Evolutionary conservation across 2,329 filamentous ascomycete genomes (phyloP).

Genomic region (Pyrenophora tritici-repentis): DNA sequence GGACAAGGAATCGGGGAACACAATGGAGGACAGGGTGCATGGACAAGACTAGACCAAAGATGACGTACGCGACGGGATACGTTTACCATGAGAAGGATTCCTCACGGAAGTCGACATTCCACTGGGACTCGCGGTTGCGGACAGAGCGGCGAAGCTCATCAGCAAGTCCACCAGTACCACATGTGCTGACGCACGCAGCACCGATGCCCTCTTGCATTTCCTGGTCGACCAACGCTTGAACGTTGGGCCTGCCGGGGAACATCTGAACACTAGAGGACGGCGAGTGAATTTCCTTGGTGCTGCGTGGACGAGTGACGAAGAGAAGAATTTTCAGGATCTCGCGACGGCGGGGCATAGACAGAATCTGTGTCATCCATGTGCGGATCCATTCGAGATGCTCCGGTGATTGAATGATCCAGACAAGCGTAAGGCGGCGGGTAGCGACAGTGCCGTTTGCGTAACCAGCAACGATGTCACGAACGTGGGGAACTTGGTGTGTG

Average conservation of each 20-base stretch:
- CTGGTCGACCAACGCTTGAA: conserved; percentile 76
- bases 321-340: conserved; percentile 85
- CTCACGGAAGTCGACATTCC: conserved; percentile 77
- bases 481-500: conserved; percentile 89
- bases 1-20: conserved; percentile 7
- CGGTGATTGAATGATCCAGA: conserved; percentile 91
- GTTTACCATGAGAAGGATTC: conserved; percentile 72
- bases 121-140: conserved; percentile 65
- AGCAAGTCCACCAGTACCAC: conserved; percentile 73
- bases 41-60: conserved; percentile 11
- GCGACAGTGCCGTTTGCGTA: conserved; percentile 74
- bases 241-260: conserved; percentile 86
- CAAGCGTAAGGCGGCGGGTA: conserved; percentile 77
- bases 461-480: conserved; percentile 66
- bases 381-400: conserved; percentile 93
- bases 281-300: conserved; percentile 78
- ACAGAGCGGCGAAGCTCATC: conserved; percentile 75
- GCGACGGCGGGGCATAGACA: conserved; percentile 78
- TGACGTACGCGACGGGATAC: background rate
- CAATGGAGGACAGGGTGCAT: conserved; percentile 25
- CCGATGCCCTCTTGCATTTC: conserved; percentile 83
- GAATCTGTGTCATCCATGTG: conserved; percentile 85
- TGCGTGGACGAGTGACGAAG: conserved; percentile 87
- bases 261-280: conserved; percentile 83
- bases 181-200: conserved; percentile 85